Evolutionary conservation across 1,284 basidiomycete genomes (phyloP).

Genomic region (Microstroma glucosiphilum): DNA sequence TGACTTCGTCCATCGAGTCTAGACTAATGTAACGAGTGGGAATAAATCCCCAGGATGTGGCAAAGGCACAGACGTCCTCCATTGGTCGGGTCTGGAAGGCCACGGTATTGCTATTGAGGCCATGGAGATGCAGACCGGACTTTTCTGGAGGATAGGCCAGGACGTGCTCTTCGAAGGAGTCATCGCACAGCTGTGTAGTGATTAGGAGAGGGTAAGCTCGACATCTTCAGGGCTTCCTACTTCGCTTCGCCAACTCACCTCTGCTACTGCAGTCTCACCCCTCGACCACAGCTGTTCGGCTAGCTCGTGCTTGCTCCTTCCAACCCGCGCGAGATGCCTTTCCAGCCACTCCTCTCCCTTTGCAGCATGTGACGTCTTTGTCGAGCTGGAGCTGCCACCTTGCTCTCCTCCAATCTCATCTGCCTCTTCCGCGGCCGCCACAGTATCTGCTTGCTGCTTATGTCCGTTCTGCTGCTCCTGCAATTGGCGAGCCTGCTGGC

Average conservation of each 20-base stretch:
- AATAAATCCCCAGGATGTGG: slow-evolving; percentile 85
- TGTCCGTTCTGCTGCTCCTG: not conserved
- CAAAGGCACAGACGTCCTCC: slow-evolving; percentile 66
- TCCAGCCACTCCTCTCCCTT: slow-evolving; percentile 77
- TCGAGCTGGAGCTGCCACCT: slow-evolving; percentile 17
- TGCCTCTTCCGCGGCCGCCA: slow-evolving; percentile 35
- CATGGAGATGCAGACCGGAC: slow-evolving; percentile 84
- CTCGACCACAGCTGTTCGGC: slow-evolving; percentile 71
- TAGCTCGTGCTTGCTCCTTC: slow-evolving; percentile 67
- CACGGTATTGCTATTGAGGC: slow-evolving; percentile 67
- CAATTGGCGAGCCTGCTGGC: not conserved
- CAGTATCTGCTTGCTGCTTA: not conserved
- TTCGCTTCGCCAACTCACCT: slow-evolving; percentile 60
- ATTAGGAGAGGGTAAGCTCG: not conserved
- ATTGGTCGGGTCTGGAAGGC: slow-evolving; percentile 62
- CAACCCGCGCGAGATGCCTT: slow-evolving; percentile 63
- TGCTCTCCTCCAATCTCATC: slow-evolving; percentile 30
- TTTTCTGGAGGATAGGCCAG: slow-evolving; percentile 72
- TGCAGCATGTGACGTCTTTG: slow-evolving; percentile 61
- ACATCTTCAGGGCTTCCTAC: too few species aligned
- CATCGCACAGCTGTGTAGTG: slow-evolving; percentile 75
- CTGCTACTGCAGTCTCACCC: slow-evolving; percentile 82
- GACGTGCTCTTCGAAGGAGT: slow-evolving; percentile 96
- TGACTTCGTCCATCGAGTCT: slow-evolving; percentile 64
- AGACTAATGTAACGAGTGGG: slow-evolving; percentile 64